These are phyloP conservation scores for Arthrobotrys iridis DNA, from an alignment of 2,329 filamentous ascomycete genomes.

Conservation along the genomic window DNA sequence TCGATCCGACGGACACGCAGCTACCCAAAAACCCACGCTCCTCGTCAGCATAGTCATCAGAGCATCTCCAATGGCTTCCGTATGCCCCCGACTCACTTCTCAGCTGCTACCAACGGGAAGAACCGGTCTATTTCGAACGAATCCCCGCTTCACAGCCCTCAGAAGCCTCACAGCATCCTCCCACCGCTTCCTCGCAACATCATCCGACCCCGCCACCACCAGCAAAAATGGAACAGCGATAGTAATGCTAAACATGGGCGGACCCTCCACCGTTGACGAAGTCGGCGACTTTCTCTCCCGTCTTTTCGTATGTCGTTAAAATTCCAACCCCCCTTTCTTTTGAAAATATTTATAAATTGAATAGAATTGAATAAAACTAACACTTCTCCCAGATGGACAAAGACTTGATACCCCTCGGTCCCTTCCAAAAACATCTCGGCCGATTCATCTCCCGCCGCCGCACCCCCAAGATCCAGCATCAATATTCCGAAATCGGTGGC, in stretches of 20 bases:
- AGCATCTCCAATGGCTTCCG: constrained; percentile 8
- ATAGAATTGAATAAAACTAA: not conserved
- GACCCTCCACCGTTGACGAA: constrained; percentile 85
- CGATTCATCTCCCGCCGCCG: constrained; percentile 84
- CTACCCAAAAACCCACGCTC: not conserved
- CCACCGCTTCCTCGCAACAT: constrained; percentile 28
- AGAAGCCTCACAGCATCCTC: constrained; percentile 7
- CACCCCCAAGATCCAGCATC: constrained; percentile 95
- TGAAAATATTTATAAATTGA: not conserved
- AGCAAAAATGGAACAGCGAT: constrained; percentile 75
- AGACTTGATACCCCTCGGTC: constrained; percentile 94
- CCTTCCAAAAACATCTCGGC: constrained; percentile 88
- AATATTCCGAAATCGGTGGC: constrained; percentile 93
- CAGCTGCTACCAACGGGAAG: constrained; percentile 24
- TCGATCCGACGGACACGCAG: constrained; percentile 6
- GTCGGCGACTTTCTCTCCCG: constrained; percentile 89
- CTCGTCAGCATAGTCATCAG: not conserved
- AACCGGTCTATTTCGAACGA: constrained; percentile 10
- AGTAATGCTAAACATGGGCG: constrained; percentile 99
- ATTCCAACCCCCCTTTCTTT: not conserved
- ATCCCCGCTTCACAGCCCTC: constrained; percentile 11
- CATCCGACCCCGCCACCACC: not conserved
- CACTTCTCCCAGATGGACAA: constrained; percentile 75
- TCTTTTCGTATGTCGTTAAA: constrained; percentile 76
- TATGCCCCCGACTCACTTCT: constrained; percentile 21